These are phyloP conservation scores for Neostapfia colusana DNA, from an alignment of 176 grass and related monocot genomes.

Conservation along the genomic window DNA sequence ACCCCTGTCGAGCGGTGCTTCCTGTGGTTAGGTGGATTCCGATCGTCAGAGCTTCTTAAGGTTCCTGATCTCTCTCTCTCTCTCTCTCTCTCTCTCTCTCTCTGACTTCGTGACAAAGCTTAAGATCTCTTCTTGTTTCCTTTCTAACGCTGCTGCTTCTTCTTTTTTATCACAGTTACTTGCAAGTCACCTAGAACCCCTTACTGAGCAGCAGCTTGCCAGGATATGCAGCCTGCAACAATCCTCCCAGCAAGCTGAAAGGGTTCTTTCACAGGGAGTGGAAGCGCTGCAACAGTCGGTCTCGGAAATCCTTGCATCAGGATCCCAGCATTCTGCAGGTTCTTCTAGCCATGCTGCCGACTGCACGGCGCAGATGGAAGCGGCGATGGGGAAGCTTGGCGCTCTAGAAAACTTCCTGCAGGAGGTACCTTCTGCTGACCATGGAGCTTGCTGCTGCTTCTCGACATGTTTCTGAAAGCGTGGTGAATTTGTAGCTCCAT, in stretches of 20 bases:
- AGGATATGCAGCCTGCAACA: slow-evolving; percentile 39
- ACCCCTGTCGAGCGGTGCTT: slow-evolving; percentile 69
- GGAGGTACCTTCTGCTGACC: slow-evolving; percentile 34
- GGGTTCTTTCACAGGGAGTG: slow-evolving; percentile 41
- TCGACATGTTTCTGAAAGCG: neutral
- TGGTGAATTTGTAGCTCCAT: neutral
- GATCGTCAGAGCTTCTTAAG: slow-evolving; percentile 62
- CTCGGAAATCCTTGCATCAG: slow-evolving; percentile 36
- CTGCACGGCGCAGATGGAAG: slow-evolving; percentile 44
- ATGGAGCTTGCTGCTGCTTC: neutral
- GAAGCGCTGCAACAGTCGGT: slow-evolving; percentile 46
- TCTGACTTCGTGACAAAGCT: slow-evolving; percentile 3
- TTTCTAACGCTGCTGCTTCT: neutral
- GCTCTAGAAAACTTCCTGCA: slow-evolving; percentile 42
- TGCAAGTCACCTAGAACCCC: slow-evolving; percentile 52
- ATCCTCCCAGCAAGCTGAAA: slow-evolving; percentile 49
- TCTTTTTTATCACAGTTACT: slow-evolving; percentile 37
- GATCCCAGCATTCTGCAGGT: slow-evolving; percentile 7
- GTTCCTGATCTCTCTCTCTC: slow-evolving; percentile 11
- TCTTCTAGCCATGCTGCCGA: slow-evolving; percentile 30
- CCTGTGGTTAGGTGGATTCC: slow-evolving; percentile 58
- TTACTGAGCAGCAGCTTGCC: slow-evolving; percentile 58
- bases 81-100: too few relatives aligned
- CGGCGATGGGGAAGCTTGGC: slow-evolving; percentile 49
- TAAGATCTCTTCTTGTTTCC: neutral